Base-by-base conservation (phyloP, 164 flowering plant genomes). In the Paratinospora sagittata region DNA sequence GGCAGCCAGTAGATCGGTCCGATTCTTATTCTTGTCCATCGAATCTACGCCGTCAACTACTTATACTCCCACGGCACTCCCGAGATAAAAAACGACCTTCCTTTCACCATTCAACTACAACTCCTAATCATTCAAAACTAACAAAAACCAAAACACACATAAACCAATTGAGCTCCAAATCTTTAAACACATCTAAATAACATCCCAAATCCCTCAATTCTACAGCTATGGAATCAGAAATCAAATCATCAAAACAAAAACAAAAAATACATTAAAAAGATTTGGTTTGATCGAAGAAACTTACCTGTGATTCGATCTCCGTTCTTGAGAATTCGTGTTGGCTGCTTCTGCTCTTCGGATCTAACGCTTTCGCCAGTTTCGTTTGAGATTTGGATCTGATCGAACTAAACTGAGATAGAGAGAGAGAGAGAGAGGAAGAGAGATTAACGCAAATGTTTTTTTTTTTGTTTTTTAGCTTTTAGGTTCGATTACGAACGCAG, bases 1-100 rank as follows among this genome's bases (percentile, higher is more conserved):
- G 0, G 93, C 97, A 3, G 90, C 94, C n/a, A 93, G 90, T 79
- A 91, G 80, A 84, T 91, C 98, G 73, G 85, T 81, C 30, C 90
- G 87, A 75, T 77, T 88, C 83, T 84, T 87, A 60, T 81, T 87
- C 86, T 89, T 91, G 43, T 91, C 98, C 98, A 93, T 93, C 81
- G 75, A 75, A 79, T 78, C 82, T 65, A 71, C 78, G 49, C 73
- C 74, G 7, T 58, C 17, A 71, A 75, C 83, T 67, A 62, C 63
- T 30, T 30, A 57, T 62, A 72, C 68, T 65, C 27, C 41, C 65
- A 73, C 72, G 0, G 7, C 61, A 21, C 61, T 2, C 8, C 61
- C 3, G 61, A 55, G 26, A n/a, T n/a, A 21, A 55, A 19, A 55
- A 7, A 55, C 24, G 8, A 55, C 61, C 24, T 55, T 55, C 61